These are phyloP conservation scores for Emericellopsis cladophorae DNA, from an alignment of 2,329 filamentous ascomycete genomes.

Conservation along the genomic window DNA sequence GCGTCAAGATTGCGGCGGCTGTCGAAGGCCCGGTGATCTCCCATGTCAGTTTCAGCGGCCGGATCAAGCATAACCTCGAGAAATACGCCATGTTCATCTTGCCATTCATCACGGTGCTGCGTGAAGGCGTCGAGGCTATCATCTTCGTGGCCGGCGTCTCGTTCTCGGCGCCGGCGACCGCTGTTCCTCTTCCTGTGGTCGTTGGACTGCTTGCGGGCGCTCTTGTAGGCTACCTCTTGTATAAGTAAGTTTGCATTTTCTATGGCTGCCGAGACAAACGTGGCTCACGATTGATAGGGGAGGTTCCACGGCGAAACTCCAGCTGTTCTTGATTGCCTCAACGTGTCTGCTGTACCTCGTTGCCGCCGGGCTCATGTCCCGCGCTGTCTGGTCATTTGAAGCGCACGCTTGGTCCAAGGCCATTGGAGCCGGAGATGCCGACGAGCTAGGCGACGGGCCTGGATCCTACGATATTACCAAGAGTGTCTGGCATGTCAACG, in stretches of 20 bases:
- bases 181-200: slow-evolving; percentile 68
- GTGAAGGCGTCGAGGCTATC: slow-evolving; percentile 77
- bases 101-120: slow-evolving; percentile 77
- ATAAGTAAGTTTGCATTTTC: slow-evolving; percentile 45
- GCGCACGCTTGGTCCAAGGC: slow-evolving; percentile 54
- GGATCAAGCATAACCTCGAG: slow-evolving; percentile 52
- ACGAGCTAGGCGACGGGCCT: slow-evolving; percentile 41
- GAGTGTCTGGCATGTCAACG: slow-evolving; percentile 74
- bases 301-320: slow-evolving; percentile 31
- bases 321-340: slow-evolving; percentile 69
- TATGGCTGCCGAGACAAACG: too few relatives aligned
- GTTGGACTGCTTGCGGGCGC: slow-evolving; percentile 56
- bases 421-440: slow-evolving; percentile 41
- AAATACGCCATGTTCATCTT: slow-evolving; percentile 80
- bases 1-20: slow-evolving; percentile 63
- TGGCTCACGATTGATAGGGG: slow-evolving; percentile 15
- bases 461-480: slow-evolving; percentile 70
- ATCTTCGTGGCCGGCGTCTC: slow-evolving; percentile 79
- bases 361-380: slow-evolving; percentile 70
- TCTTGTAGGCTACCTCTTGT: slow-evolving; percentile 60
- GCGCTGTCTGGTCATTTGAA: slow-evolving; percentile 64
- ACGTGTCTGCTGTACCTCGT: slow-evolving; percentile 79
- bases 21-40: slow-evolving; percentile 35
- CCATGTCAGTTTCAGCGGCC: slow-evolving; percentile 10
- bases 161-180: slow-evolving; percentile 58